Evolutionary conservation across 2,329 filamentous ascomycete genomes (phyloP).

Genomic region (Colletotrichum lindemuthianum): DNA sequence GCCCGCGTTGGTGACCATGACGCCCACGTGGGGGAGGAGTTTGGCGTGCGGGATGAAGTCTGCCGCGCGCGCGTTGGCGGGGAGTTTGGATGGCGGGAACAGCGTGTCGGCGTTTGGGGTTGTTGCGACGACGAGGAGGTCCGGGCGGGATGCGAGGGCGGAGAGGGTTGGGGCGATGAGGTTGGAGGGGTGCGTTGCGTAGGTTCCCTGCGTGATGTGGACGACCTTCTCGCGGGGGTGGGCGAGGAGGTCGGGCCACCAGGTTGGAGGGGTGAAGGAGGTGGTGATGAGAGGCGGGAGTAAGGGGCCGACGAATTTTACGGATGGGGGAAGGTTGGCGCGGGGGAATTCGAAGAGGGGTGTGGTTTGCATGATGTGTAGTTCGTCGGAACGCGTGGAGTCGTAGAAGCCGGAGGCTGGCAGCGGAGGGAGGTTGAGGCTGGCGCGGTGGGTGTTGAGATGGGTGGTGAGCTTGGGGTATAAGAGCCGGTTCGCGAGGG

Average conservation of each 20-base stretch:
- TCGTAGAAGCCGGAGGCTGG: conserved; percentile 21
- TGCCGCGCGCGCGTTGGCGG: conserved; percentile 15
- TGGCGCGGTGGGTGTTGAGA: background rate
- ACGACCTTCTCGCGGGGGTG: conserved; percentile 37
- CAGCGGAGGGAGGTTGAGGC: conserved; percentile 1
- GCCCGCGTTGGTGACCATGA: conserved; percentile 39
- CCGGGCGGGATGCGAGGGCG: conserved; percentile 5
- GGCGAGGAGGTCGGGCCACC: conserved; percentile 39
- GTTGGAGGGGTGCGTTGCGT: conserved; percentile 27
- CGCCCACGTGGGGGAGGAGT: conserved; percentile 43
- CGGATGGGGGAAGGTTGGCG: conserved; percentile 21
- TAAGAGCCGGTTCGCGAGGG: background rate
- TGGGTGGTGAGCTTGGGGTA: conserved; percentile 20
- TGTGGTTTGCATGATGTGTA: conserved; percentile 24
- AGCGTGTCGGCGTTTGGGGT: background rate
- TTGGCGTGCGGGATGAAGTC: conserved; percentile 35
- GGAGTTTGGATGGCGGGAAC: background rate
- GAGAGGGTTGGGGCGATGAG: conserved; percentile 35
- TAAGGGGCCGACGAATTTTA: conserved; percentile 34
- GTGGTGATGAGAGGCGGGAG: background rate
- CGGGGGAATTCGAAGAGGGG: conserved; percentile 39
- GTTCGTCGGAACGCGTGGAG: conserved; percentile 6
- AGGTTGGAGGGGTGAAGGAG: conserved; percentile 11
- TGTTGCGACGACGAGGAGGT: conserved; percentile 23
- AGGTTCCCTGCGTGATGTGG: conserved; percentile 38